These are phyloP conservation scores for Fusarium sp. DNA, from an alignment of 2,329 filamentous ascomycete species.

Conservation along the genomic window DNA sequence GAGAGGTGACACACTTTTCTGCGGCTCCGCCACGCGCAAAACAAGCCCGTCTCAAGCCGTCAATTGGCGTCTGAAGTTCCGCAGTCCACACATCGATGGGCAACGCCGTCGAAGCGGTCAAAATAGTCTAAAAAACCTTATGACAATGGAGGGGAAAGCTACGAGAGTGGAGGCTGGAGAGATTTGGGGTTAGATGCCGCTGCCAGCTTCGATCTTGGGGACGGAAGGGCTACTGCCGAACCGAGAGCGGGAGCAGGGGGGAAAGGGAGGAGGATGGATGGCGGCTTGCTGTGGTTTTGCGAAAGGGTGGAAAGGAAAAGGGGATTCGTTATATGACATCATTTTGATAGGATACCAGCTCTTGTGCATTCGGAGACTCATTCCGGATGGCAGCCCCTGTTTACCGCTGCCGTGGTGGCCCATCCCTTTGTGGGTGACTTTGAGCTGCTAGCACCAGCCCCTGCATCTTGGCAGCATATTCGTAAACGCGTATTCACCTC, in stretches of 20 bases:
- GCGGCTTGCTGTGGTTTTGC: neutral
- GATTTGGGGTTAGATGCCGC: neutral
- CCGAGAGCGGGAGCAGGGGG: neutral
- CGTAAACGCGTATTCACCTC: neutral
- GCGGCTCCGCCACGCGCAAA: neutral
- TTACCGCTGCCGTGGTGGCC: neutral
- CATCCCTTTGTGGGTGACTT: neutral
- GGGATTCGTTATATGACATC: neutral
- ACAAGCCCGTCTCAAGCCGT: neutral
- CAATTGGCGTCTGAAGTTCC: neutral
- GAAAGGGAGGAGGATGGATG: neutral
- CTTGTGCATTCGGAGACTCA: neutral
- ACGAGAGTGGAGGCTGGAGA: neutral
- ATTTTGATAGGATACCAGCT: neutral
- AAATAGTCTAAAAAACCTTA: neutral
- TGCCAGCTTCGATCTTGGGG: neutral
- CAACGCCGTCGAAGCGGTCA: neutral
- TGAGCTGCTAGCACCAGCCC: neutral
- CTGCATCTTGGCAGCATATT: neutral
- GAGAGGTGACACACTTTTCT: neutral
- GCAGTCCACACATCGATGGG: neutral
- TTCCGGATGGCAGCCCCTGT: neutral
- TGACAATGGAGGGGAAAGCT: neutral
- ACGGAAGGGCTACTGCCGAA: neutral
- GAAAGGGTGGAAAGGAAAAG: neutral